A percentile compares a stretch with the other conserved stretches of the same genome.
Conservation (phyloP, 192 early-diverging fungal species). For the Mortierella claussenii region DNA sequence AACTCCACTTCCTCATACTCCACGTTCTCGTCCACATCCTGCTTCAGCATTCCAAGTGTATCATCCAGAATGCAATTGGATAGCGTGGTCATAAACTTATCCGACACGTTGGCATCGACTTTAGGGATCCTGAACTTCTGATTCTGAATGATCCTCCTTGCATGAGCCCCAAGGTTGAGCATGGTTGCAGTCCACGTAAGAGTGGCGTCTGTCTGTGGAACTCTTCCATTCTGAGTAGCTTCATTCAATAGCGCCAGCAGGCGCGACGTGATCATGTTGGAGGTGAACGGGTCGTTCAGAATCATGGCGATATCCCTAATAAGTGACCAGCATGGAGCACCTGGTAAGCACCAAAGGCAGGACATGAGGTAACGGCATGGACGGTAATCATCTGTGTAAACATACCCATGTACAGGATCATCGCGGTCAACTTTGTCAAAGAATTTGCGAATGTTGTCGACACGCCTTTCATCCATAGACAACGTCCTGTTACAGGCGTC, state of each 20-base stretch:
- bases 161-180: constrained; percentile 64
- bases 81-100: constrained; percentile 55
- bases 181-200: constrained; percentile 61
- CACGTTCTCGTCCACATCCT: constrained; percentile 35
- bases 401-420: constrained; percentile 63
- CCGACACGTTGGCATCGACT: constrained; percentile 56
- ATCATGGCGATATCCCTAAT: constrained; percentile 68
- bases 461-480: constrained; percentile 64
- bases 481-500: constrained; percentile 66
- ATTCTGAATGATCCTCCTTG: constrained; percentile 56
- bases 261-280: constrained; percentile 62
- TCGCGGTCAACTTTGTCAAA: constrained; percentile 63
- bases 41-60: constrained; percentile 23
- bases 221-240: constrained; percentile 23
- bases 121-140: constrained; percentile 59
- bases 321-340: no score
- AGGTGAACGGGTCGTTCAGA: constrained; percentile 62
- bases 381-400: no score
- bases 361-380: no score
- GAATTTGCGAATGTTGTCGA: constrained; percentile 64
- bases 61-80: constrained; percentile 49
- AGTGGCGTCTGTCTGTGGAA: constrained; percentile 23
- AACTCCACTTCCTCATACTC: constrained; percentile 44
- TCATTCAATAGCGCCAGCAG: constrained; percentile 54
- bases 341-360: no score